Percentiles rank a stretch among this genome's conserved stretches.
These are phyloP conservation scores for Yarrowia osloensis DNA, from an alignment of 805 yeast genomes.

Conservation along the genomic window DNA sequence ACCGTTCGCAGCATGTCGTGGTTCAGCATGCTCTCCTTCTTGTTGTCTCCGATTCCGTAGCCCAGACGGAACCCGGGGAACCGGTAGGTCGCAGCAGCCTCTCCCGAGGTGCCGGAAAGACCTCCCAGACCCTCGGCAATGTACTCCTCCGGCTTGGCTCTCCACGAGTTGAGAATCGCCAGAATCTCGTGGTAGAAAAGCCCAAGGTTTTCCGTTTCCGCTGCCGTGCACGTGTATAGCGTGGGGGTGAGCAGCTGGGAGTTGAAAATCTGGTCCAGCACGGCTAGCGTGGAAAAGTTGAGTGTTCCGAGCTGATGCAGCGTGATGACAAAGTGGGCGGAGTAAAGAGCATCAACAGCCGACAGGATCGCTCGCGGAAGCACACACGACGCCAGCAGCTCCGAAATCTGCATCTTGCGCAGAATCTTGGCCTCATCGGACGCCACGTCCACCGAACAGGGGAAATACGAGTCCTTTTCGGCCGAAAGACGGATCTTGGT, in stretches of 20 bases:
- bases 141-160: slow-evolving; percentile 46
- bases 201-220: slow-evolving; percentile 82
- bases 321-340: slow-evolving; percentile 60
- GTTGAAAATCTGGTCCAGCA: slow-evolving; percentile 53
- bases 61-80: slow-evolving; percentile 38
- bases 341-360: slow-evolving; percentile 75
- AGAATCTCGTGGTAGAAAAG: slow-evolving; percentile 64
- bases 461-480: slow-evolving; percentile 41
- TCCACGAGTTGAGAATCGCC: slow-evolving; percentile 49
- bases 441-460: background rate
- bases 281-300: slow-evolving; percentile 46
- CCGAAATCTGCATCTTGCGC: slow-evolving; percentile 25
- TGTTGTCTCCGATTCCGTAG: slow-evolving; percentile 30
- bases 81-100: slow-evolving; percentile 32
- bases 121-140: slow-evolving; percentile 38
- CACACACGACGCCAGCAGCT: slow-evolving; percentile 63
- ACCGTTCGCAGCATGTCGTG: slow-evolving; percentile 46
- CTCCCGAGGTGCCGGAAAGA: slow-evolving; percentile 10
- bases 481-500: slow-evolving; percentile 41
- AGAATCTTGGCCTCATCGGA: slow-evolving; percentile 25
- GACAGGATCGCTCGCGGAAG: slow-evolving; percentile 79
- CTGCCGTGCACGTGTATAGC: slow-evolving; percentile 67
- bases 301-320: slow-evolving; percentile 48
- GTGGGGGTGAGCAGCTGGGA: slow-evolving; percentile 56
- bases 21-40: slow-evolving; percentile 36